phyloP scores from a whole-genome alignment of 2,329 filamentous ascomycete species.

The Ophiocordyceps robertsii region DNA sequence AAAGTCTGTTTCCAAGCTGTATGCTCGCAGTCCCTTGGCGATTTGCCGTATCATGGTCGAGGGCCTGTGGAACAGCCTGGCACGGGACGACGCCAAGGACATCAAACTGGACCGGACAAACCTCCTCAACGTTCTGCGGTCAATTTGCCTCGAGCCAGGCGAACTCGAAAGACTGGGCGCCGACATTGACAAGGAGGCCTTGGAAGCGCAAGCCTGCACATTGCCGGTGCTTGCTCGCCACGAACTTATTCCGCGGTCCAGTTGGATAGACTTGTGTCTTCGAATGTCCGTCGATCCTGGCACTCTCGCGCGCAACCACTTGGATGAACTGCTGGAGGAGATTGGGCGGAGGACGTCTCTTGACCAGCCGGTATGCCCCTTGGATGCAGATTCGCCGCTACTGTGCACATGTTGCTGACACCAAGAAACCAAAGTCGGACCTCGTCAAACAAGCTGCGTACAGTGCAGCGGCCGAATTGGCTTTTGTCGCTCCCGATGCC shows the following conservation, averaged over 20 bases:
- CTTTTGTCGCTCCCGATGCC: constrained; percentile 78
- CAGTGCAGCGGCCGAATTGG: constrained; percentile 76
- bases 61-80: constrained; percentile 72
- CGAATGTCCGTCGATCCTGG: constrained; percentile 74
- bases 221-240: constrained; percentile 67
- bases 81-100: constrained; percentile 51
- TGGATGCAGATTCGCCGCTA: neutral
- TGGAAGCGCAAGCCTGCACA: constrained; percentile 61
- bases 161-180: constrained; percentile 29
- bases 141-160: constrained; percentile 49
- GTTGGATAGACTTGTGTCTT: constrained; percentile 84
- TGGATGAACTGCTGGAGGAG: constrained; percentile 53
- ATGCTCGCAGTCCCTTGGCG: constrained; percentile 41
- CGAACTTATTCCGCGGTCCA: constrained; percentile 62
- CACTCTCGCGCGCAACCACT: constrained; percentile 50
- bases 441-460: constrained; percentile 57
- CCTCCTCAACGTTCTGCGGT: constrained; percentile 46
- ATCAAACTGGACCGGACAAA: constrained; percentile 52
- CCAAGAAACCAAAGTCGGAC: constrained; percentile 11
- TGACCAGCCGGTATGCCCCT: constrained; percentile 33
- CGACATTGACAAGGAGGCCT: constrained; percentile 28
- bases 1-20: constrained; percentile 48
- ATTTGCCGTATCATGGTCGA: constrained; percentile 52
- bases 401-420: constrained; percentile 1
- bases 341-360: constrained; percentile 39